Conservation (phyloP, 352 stramenopile genomes). For the Pythium coloratum region DNA sequence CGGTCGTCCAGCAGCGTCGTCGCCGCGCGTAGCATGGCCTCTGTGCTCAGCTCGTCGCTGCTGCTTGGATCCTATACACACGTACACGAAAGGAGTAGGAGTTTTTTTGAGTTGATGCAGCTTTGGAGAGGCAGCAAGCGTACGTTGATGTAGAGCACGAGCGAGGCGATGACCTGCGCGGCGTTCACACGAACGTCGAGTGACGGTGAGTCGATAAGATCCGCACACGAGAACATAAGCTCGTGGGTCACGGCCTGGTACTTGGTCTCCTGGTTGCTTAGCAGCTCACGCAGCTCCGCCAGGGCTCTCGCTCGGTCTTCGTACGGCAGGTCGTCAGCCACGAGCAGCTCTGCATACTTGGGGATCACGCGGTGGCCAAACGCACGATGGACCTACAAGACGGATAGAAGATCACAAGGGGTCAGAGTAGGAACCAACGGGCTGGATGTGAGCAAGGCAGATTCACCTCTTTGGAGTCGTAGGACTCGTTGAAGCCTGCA, state of each 20-base stretch:
- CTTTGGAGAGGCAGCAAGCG: neutral
- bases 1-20: slow-evolving; percentile 41
- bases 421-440: too few species aligned
- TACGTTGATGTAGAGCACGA: slow-evolving; percentile 61
- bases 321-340: slow-evolving; percentile 53
- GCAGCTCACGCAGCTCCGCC: slow-evolving; percentile 44
- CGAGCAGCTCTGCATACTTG: slow-evolving; percentile 63
- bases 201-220: slow-evolving; percentile 44
- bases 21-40: slow-evolving; percentile 52
- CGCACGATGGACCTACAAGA: slow-evolving; percentile 47
- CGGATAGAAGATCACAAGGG: neutral
- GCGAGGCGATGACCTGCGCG: slow-evolving; percentile 47
- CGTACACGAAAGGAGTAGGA: neutral
- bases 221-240: slow-evolving; percentile 52
- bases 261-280: slow-evolving; percentile 66
- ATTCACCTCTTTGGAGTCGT: slow-evolving; percentile 58
- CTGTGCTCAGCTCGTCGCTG: slow-evolving; percentile 45
- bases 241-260: slow-evolving; percentile 48
- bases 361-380: slow-evolving; percentile 49
- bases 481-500: slow-evolving; percentile 53
- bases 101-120: too few species aligned
- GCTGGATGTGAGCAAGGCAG: too few species aligned
- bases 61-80: slow-evolving; percentile 10
- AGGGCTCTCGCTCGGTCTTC: slow-evolving; percentile 54
- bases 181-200: slow-evolving; percentile 45